Evolutionary conservation across 768 basidiomycete genomes (phyloP), one percentile per base, ranked within the genome.

Genomic region (Phylloporus arenicola): DNA sequence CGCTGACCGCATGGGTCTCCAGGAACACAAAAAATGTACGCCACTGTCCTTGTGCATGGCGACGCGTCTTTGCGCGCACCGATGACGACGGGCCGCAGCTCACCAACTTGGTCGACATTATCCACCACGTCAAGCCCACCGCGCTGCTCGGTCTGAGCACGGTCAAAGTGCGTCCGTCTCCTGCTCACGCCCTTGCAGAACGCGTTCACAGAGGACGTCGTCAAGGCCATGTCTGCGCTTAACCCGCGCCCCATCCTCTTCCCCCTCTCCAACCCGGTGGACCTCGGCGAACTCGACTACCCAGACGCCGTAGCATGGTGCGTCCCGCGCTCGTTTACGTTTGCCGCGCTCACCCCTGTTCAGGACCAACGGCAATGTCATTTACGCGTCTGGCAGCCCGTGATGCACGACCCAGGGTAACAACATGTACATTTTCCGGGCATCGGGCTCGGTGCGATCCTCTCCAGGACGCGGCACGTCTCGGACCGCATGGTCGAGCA

Each of bases 191-290:
- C 3, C 16, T 42, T 20, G 19, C 49, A 71, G 68, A 71, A 70
- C 37, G 84, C 84, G 1, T 91, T 91, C 71, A 77, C 71, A 11
- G 75, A 83, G 63, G 71, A 78, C 11, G 80, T 82, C 29, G 79
- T 90, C 29, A 72, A 71, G 47, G 68, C 75, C 34, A 86, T 90
- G 85, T 76, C 79, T 16, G 68, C 73, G 8, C 67, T 83, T 40
- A 89, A 88, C 67, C 58, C 68, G 16, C 78, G 79, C 2, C 88
- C 88, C n/a, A 84, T 89, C 70, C 79, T 90, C 61, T 88, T 91
- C 72, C 86, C 88, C 30, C 77, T 90, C 1, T 86, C 84, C 30
- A 90, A 90, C 64, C 88, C 88, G 12, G 71, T 82, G 22, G 72
- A 76, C 27, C 71, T 82, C 30, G 73, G 75, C 53, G 85, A 86